Evolutionary conservation across 768 basidiomycete genomes (phyloP).

Genomic region (Macrocybe gigantea): DNA sequence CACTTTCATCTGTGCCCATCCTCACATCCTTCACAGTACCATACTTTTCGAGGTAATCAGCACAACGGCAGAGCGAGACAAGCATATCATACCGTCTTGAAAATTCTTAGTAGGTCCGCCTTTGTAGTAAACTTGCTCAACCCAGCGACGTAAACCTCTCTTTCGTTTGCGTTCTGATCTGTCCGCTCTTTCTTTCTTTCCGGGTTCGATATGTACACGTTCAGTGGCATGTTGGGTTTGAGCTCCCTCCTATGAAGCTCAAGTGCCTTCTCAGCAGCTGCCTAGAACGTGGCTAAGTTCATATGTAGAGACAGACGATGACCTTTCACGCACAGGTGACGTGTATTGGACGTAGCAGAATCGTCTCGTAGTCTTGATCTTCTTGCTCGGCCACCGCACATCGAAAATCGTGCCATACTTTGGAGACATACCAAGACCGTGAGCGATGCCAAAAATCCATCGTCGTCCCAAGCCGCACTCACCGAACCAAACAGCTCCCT

Average conservation of each 20-base stretch:
- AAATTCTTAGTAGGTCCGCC: constrained; percentile 72
- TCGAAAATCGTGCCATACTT: constrained; percentile 92
- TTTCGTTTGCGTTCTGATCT: constrained; percentile 78
- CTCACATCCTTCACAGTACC: constrained; percentile 80
- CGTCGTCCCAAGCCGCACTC: constrained; percentile 9
- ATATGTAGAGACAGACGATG: background rate
- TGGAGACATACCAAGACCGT: background rate
- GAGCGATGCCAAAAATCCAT: constrained; percentile 4
- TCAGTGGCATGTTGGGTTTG: constrained; percentile 60
- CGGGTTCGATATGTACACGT: constrained; percentile 87
- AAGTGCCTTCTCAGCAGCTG: constrained; percentile 70
- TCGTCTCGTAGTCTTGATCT: constrained; percentile 84
- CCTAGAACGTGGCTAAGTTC: constrained; percentile 25
- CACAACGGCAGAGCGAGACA: background rate
- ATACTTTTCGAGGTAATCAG: constrained; percentile 42
- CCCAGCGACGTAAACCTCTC: constrained; percentile 86
- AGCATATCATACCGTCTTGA: constrained; percentile 54
- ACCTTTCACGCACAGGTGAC: constrained; percentile 56
- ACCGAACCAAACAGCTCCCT: constrained; percentile 78
- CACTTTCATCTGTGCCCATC: constrained; percentile 66
- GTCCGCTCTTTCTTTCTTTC: constrained; percentile 85
- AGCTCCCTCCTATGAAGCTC: constrained; percentile 74
- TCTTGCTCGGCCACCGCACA: constrained; percentile 97
- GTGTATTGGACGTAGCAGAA: constrained; percentile 95
- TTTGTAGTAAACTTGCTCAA: constrained; percentile 74